Evolutionary conservation across 257 asterid species (phyloP).

Genomic region (Solanum ossicruentum): DNA sequence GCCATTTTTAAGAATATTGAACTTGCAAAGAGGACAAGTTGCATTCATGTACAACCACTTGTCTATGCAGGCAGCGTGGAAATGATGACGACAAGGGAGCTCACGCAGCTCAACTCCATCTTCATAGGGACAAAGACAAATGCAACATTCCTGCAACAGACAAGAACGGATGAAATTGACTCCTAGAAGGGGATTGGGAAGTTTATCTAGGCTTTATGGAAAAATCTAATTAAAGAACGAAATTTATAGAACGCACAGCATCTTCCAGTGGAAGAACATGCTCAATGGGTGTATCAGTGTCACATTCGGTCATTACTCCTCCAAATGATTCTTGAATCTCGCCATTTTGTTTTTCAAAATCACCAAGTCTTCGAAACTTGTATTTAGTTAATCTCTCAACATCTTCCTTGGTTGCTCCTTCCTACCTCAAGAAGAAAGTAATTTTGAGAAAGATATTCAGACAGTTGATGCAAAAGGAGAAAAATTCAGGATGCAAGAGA

Average conservation of each 20-base stretch:
- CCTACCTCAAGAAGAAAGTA: constrained; percentile 34
- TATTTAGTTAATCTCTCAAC: constrained; percentile 75
- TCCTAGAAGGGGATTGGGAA: background rate
- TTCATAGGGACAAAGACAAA: constrained; percentile 76
- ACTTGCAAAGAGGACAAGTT: constrained; percentile 94
- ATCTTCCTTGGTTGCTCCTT: constrained; percentile 97
- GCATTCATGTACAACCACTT: constrained; percentile 94
- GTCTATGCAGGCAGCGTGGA: constrained; percentile 80
- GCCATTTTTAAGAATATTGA: constrained; percentile 69
- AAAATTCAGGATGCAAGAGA: background rate
- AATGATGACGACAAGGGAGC: constrained; percentile 95
- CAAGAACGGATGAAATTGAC: background rate
- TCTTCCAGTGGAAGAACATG: constrained; percentile 85
- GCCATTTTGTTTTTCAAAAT: constrained; percentile 81
- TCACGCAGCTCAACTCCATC: constrained; percentile 91
- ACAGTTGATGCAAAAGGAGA: background rate
- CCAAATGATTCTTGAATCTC: constrained; percentile 92
- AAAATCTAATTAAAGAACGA: background rate
- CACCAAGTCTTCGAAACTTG: constrained; percentile 82
- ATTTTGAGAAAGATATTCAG: background rate
- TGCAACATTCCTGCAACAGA: constrained; percentile 79
- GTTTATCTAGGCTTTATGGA: background rate
- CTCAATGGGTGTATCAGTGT: constrained; percentile 60
- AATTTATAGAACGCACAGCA: constrained; percentile 43
- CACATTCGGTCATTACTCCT: constrained; percentile 82